A percentile compares a stretch with the other conserved stretches of the same genome.
Evolutionary conservation across 768 basidiomycete species (phyloP).

Genomic region (Leccinum aurantiacum): DNA sequence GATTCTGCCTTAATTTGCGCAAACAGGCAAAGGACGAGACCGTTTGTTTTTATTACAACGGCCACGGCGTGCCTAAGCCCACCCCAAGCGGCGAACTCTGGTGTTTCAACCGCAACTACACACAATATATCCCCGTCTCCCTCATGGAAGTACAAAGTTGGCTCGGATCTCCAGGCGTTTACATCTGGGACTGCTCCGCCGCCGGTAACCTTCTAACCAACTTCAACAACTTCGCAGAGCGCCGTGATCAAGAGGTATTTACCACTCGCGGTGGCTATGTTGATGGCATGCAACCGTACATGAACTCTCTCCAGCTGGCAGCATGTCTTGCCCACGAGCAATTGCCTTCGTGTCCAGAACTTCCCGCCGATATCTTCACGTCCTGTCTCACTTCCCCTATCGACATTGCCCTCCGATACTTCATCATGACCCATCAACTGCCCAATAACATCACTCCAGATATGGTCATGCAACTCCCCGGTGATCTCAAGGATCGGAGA

Average conservation of each 20-base stretch:
- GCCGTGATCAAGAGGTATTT: constrained; percentile 67
- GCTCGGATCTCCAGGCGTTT: constrained; percentile 93
- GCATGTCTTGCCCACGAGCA: constrained; percentile 91
- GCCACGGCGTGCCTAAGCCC: constrained; percentile 96
- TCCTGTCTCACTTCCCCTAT: constrained; percentile 98
- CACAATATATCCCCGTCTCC: constrained; percentile 97
- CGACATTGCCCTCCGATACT: constrained; percentile 93
- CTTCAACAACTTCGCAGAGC: constrained; percentile 78
- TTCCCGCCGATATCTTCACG: constrained; percentile 97
- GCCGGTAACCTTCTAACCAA: constrained; percentile 92
- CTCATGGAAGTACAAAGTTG: constrained; percentile 91
- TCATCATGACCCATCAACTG: constrained; percentile 86
- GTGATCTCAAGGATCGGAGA: constrained; percentile 93
- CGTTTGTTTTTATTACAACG: constrained; percentile 95
- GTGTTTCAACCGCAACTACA: constrained; percentile 97
- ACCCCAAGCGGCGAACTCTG: constrained; percentile 95
- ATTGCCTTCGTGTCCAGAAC: constrained; percentile 91
- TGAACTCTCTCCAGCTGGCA: constrained; percentile 90
- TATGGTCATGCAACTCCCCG: constrained; percentile 93
- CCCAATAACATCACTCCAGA: constrained; percentile 80
- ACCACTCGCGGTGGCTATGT: constrained; percentile 57
- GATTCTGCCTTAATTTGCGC: constrained; percentile 79
- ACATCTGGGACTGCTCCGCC: constrained; percentile 99
- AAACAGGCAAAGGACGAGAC: constrained; percentile 92
- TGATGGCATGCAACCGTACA: constrained; percentile 66